A percentile compares a stretch with the other conserved stretches of the same genome.
Evolutionary conservation across 208 protist species (phyloP).

Genomic region (Trypanosoma boissoni): DNA sequence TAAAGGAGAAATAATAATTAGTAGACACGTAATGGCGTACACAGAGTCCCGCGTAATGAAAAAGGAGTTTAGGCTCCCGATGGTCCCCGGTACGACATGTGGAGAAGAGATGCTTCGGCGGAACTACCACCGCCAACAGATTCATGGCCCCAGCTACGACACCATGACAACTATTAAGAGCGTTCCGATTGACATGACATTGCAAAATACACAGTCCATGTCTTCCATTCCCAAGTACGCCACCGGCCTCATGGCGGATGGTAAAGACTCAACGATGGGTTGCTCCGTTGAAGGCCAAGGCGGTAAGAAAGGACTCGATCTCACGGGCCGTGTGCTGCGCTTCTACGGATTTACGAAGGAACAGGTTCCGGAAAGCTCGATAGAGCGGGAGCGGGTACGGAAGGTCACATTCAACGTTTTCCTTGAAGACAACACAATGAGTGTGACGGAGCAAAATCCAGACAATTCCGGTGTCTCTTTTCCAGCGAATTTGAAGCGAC

Average conservation of each 20-base stretch:
- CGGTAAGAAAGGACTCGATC: constrained; percentile 28
- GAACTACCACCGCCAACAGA: constrained; percentile 84
- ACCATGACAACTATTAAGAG: constrained; percentile 45
- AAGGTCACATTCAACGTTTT: constrained; percentile 91
- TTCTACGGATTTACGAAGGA: constrained; percentile 96
- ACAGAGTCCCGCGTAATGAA: constrained; percentile 75
- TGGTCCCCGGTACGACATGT: constrained; percentile 85
- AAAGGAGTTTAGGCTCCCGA: constrained; percentile 88
- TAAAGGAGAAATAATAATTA: neutral
- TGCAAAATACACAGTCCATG: constrained; percentile 19
- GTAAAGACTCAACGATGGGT: neutral
- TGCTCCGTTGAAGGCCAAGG: constrained; percentile 5
- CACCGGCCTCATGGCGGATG: constrained; percentile 11
- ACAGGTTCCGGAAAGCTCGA: constrained; percentile 90
- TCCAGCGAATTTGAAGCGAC: constrained; percentile 88
- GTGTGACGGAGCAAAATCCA: constrained; percentile 89
- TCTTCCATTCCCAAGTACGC: constrained; percentile 30
- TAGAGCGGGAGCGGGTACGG: constrained; percentile 91
- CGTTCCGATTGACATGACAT: constrained; percentile 58
- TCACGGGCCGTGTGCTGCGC: constrained; percentile 82
- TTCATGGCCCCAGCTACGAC: constrained; percentile 40
- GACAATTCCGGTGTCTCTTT: constrained; percentile 96
- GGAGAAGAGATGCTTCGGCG: constrained; percentile 90
- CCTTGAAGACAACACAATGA: constrained; percentile 96
- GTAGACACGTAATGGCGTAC: constrained; percentile 55